These are phyloP conservation scores for Pinus tabuliformis DNA, from an alignment of 75 land plant genomes.

Conservation along the genomic window DNA sequence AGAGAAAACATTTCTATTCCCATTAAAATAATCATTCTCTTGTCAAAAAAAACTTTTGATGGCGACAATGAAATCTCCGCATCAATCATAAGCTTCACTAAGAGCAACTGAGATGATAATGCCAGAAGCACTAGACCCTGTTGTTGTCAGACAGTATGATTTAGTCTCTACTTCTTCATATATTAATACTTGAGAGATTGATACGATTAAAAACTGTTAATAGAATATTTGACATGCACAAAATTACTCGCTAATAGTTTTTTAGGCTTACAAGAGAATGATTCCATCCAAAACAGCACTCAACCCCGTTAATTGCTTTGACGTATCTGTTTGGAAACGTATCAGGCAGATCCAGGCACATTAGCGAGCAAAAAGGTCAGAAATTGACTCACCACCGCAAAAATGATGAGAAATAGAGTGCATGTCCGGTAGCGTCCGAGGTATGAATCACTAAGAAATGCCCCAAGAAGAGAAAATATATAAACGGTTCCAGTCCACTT, in stretches of 20 bases:
- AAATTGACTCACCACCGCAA: constrained; percentile 43
- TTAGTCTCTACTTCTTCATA: not conserved
- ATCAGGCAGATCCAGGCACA: not conserved
- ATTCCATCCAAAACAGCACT: not conserved
- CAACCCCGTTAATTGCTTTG: not conserved
- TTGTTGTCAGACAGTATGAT: not conserved
- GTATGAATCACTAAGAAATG: constrained; percentile 87
- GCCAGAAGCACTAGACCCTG: constrained; percentile 38
- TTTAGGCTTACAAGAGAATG: not conserved
- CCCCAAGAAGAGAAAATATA: constrained; percentile 1
- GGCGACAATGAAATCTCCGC: too few species aligned
- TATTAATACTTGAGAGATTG: too few species aligned
- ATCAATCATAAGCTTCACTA: constrained; percentile 34
- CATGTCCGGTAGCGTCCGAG: constrained; percentile 81
- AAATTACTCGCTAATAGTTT: not conserved
- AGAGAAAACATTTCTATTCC: too few species aligned
- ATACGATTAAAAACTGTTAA: not conserved
- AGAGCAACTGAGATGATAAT: constrained; percentile 16
- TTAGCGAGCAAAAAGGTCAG: not conserved
- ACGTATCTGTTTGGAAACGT: not conserved
- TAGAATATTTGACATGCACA: not conserved
- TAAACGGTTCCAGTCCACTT: too few species aligned
- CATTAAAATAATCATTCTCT: too few species aligned
- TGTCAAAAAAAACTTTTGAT: too few species aligned
- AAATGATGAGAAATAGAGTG: constrained; percentile 60